Evolutionary conservation across 164 flowering plant species (phyloP).

Genomic region (Vitis rotundifolia): DNA sequence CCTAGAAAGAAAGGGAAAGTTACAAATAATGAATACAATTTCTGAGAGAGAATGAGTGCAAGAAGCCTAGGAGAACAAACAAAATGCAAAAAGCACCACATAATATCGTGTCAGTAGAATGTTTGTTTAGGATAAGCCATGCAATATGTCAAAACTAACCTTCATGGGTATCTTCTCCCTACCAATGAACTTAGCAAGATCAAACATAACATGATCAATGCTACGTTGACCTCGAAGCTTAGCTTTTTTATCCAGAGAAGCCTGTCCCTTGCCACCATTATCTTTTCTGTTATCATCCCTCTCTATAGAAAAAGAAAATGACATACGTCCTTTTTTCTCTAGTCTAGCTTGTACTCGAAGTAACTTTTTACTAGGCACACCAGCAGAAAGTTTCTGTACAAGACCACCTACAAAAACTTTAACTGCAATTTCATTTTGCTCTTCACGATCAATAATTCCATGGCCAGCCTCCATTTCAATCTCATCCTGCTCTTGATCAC

Average conservation of each 20-base stretch:
- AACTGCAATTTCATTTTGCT: conserved; percentile 53
- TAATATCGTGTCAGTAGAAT: too few species aligned
- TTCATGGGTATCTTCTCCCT: conserved; percentile 75
- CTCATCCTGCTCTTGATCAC: conserved; percentile 47
- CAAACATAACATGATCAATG: conserved; percentile 60
- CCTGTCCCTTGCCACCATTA: conserved; percentile 33
- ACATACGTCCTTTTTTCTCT: conserved; percentile 51
- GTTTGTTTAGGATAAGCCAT: neutral
- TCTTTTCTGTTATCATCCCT: conserved; percentile 40
- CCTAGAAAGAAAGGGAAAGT: neutral
- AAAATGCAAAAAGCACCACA: too few species aligned
- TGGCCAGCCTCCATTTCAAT: conserved; percentile 42
- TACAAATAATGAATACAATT: neutral
- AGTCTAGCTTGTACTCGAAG: conserved; percentile 80
- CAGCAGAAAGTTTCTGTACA: conserved; percentile 48
- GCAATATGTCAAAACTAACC: conserved; percentile 42
- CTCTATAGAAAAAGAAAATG: conserved; percentile 72
- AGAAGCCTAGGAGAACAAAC: neutral
- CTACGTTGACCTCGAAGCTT: conserved; percentile 48
- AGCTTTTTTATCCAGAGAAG: conserved; percentile 38
- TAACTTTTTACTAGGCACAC: conserved; percentile 33
- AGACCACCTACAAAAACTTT: conserved; percentile 70
- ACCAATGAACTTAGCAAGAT: conserved; percentile 64
- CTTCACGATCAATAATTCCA: conserved; percentile 36
- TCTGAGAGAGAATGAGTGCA: too few species aligned